Percentiles rank a stretch among this genome's conserved stretches.
These are phyloP conservation scores for Malus hybrid DNA, from an alignment of 331 rosid species.

Conservation along the genomic window DNA sequence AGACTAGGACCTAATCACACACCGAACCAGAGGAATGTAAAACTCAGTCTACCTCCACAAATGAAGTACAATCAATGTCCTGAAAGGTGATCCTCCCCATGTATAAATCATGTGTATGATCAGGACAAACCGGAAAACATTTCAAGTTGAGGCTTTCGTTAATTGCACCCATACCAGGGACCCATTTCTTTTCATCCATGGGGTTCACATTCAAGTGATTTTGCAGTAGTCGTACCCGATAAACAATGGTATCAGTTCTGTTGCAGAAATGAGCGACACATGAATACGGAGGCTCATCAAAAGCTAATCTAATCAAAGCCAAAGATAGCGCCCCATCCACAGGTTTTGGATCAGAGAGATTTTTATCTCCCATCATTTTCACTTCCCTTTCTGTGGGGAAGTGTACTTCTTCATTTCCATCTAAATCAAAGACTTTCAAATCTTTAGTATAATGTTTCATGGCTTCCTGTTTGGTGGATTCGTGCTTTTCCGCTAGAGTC, in stretches of 20 bases:
- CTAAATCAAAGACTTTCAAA: slow-evolving; percentile 54
- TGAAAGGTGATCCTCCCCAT: slow-evolving; percentile 56
- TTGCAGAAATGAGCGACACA: slow-evolving; percentile 74
- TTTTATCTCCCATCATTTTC: slow-evolving; percentile 73
- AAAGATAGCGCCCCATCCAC: slow-evolving; percentile 57
- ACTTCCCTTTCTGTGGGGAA: slow-evolving; percentile 77
- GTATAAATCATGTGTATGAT: slow-evolving; percentile 57
- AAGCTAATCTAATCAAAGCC: slow-evolving; percentile 61
- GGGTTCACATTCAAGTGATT: slow-evolving; percentile 40
- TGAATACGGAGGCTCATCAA: slow-evolving; percentile 46
- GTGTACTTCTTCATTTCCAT: slow-evolving; percentile 53
- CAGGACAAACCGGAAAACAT: slow-evolving; percentile 67
- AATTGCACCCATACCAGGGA: slow-evolving; percentile 56
- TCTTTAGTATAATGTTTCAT: slow-evolving; percentile 73
- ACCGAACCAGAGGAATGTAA: not conserved
- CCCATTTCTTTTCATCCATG: slow-evolving; percentile 49
- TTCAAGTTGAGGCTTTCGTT: slow-evolving; percentile 49
- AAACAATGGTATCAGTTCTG: slow-evolving; percentile 39
- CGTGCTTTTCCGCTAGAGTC: slow-evolving; percentile 81
- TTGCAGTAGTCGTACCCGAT: slow-evolving; percentile 57
- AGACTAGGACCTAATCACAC: not conserved
- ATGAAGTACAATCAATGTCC: slow-evolving; percentile 56
- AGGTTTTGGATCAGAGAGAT: slow-evolving; percentile 68
- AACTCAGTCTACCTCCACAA: slow-evolving; percentile 36
- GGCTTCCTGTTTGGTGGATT: slow-evolving; percentile 60